Base-by-base conservation (phyloP, 2,329 filamentous ascomycete genomes). In the Shiraia bambusicola region DNA sequence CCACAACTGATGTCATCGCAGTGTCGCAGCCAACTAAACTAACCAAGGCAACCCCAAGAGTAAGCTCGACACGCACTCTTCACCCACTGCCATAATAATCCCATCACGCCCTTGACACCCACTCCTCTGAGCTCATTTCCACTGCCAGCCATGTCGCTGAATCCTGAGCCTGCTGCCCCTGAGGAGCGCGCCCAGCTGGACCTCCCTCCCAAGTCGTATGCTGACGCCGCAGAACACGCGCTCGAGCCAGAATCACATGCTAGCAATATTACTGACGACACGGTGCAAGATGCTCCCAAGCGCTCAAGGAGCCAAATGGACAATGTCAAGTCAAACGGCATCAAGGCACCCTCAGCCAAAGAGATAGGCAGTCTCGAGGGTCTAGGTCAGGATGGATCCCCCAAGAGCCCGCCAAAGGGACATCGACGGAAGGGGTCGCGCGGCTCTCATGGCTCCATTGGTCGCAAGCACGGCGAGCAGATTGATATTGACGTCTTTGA, bases 161-260 rank as follows among this genome's bases (percentile, higher is more conserved):
- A 70, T 35, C 34, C 65, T 24, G 71, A 73, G 52, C 71, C 70
- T 16, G 65, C 70, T 29, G 61, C 60, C 44, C 67, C 70, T 11
- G 54, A 65, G 28, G 66, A 69, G 50, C 69, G 71, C 37, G 54
- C 65, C 26, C 57, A 65, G 28, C 63, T 69, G 13, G 44, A 67
- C 26, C 63, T 73, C 25, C 54, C 67, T 13, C 69, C 68, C 45
- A 75, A 74, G 52, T 70, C 69, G 34, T 74, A 71, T 53, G 69
- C 68, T 25, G 71, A 70, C 46, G 71, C 71, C 24, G 66, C 66
- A 43, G 58, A 69, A 49, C 56, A 67, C 43, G 62, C 56, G 40
- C 47, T 65, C 19, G 42, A 58, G 38, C 45, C 49, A 32, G 47
- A 52, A 46, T 57, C 56, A 52, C 58, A 63, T 52, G 54, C 33